phyloP scores from a whole-genome alignment of 768 basidiomycete genomes.

The Trametes cingulata region DNA sequence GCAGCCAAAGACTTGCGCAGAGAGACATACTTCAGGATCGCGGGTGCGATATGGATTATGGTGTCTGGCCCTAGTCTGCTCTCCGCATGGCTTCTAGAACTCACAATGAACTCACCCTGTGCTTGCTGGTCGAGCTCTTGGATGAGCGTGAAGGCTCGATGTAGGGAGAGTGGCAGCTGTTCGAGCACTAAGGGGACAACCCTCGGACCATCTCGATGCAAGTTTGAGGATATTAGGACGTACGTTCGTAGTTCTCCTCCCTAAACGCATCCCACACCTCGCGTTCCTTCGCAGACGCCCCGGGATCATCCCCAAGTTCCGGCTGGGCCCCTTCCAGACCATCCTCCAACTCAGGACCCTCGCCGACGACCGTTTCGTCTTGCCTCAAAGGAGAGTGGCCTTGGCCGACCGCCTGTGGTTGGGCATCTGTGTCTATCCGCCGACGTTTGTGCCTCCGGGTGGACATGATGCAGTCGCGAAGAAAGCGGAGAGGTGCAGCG shows the following conservation, averaged over 20 bases:
- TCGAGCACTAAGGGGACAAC: conserved; percentile 59
- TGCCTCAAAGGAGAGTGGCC: neutral
- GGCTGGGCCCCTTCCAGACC: conserved; percentile 19
- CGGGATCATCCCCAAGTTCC: conserved; percentile 33
- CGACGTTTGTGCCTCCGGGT: conserved; percentile 15
- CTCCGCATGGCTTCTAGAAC: neutral
- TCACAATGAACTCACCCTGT: conserved; percentile 39
- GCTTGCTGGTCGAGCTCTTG: conserved; percentile 72
- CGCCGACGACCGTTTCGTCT: neutral
- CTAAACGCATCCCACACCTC: conserved; percentile 74
- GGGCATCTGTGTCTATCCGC: conserved; percentile 2
- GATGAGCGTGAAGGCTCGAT: conserved; percentile 69
- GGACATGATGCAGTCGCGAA: conserved; percentile 8
- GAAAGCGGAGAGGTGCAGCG: neutral
- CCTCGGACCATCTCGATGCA: neutral
- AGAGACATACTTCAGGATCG: conserved; percentile 50
- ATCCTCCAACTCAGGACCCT: neutral
- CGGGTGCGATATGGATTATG: conserved; percentile 42
- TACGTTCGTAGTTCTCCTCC: conserved; percentile 81
- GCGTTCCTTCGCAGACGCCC: conserved; percentile 45
- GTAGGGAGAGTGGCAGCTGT: conserved; percentile 73
- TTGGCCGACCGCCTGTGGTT: neutral
- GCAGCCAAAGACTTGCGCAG: conserved; percentile 34
- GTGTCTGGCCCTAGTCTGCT: conserved; percentile 30
- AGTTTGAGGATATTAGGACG: conserved; percentile 11